Base-by-base conservation (phyloP, 2,329 filamentous ascomycete genomes). In the Arthrobotrys sinensis region DNA sequence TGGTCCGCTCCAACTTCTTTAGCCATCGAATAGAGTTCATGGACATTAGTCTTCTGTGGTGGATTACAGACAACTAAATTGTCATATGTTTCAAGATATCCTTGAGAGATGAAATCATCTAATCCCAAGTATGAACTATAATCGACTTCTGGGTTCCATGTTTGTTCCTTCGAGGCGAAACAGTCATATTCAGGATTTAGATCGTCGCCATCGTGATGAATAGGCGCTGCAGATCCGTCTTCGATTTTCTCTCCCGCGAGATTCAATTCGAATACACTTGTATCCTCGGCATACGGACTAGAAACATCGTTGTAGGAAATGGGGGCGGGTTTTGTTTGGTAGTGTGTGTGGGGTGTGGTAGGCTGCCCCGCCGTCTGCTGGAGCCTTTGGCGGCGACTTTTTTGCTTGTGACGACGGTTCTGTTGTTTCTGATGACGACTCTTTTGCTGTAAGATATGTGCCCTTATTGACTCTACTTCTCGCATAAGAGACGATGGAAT, bases 401-500 rank as follows among this genome's bases (percentile, higher is more conserved):
- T 60, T 43, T 57, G 52, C 11, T 43, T 60, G 10, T 60, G 34
- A 8, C 34, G 53, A 14, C 53, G 55, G 12, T 8, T 43, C 12
- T 40, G 34, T 28, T 60, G 55, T n/a, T 60, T 60, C 8, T 60
- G 55, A 43, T 60, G 55, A n/a, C 55, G 55, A 16, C 1, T 43
- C 55, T 60, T 60, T 28, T 60, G 55, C 40, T 60, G 55, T 60
- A 43, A n/a, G 11, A 60, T 43, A 11, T 60, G 55, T 4, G 55
- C 4, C 24, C 55, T 24, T 21, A 60, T 60, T 16, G 55, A 60
- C 24, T 60, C 55, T 10, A 60, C 55, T 28, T 60, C 55, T 43
- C 55, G 16, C 55, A 60, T 60, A 19, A 60, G n/a, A 43, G 55
- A 60, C 1, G 55, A 60, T 43, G 55, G 55, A n/a, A 60, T 60